Evolutionary conservation across 805 yeast species (phyloP), one percentile per base, ranked within the genome.

Genomic region (Babjeviella inositovora): DNA sequence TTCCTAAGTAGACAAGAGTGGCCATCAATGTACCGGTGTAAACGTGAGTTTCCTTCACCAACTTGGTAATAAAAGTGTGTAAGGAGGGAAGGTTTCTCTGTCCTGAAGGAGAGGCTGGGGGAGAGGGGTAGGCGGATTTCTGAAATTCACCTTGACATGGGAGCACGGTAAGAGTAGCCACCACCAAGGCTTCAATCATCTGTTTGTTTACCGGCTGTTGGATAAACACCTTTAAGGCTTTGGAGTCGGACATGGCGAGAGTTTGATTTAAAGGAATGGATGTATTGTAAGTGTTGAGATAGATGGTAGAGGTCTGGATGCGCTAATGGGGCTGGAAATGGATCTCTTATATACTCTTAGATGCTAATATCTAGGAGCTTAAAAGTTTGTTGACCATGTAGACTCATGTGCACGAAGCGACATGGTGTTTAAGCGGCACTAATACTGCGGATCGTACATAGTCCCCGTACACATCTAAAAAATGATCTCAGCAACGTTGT

Each of bases 11-110:
- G 15, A 75, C 72, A 25, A 71, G 57, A 4, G 87, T 72, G 8
- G 81, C 58, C 64, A 77, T 62, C 33, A 77, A 53, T 10, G 85
- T 76, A 18, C 85, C 82, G 3, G 84, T 71, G 45, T 75, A 71
- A n/a, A 77, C 82, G 37, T 74, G 74, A 15, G 84, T 71, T 51
- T 73, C 65, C 40, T 77, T 61, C 18, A 77, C 81, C 39, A 77
- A 52, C 36, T 61, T 69, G 29, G 75, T 65, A 37, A 77, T 70
- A 47, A 77, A 77, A 1, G 79, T 67, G 73, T 68, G 71, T 32
- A 77, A 54, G 5, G 84, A 72, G 8, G 87, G 85, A 25, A 66
- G 52, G 33, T 50, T 57, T 13, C 47, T 49, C 27, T 48, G 47
- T 17, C 33, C 24, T 11, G 35, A 23, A 11, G 36, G 32, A 23